Percentiles rank a stretch among this genome's conserved stretches.
Conservation (phyloP, 2,329 filamentous ascomycete genomes). For the Claviceps fusiformis region DNA sequence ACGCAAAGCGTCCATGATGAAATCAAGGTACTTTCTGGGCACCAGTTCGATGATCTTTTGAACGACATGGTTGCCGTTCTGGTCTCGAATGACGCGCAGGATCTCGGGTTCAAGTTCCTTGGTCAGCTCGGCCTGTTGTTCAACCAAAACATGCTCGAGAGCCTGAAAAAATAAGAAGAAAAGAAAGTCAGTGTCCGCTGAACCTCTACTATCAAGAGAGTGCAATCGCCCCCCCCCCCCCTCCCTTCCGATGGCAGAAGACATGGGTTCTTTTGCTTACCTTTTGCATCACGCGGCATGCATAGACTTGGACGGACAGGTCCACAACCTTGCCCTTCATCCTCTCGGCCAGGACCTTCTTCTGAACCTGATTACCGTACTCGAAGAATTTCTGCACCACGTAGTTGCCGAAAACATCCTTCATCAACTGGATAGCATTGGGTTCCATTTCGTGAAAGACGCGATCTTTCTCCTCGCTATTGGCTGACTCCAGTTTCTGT, state of each 20-base stretch:
- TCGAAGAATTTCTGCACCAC: conserved; percentile 98
- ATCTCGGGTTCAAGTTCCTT: conserved; percentile 70
- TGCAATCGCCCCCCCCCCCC: too few species aligned
- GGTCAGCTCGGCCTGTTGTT: conserved; percentile 75
- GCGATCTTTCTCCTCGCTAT: conserved; percentile 88
- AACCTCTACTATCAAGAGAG: too few species aligned
- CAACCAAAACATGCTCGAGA: conserved; percentile 77
- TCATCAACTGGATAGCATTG: conserved; percentile 82
- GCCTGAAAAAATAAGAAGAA: conserved; percentile 39
- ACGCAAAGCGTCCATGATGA: conserved; percentile 70
- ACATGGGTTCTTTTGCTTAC: conserved; percentile 24
- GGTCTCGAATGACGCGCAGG: conserved; percentile 64
- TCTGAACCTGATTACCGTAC: conserved; percentile 86
- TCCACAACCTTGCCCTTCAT: conserved; percentile 78
- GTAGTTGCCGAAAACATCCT: conserved; percentile 94
- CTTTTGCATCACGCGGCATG: conserved; percentile 92
- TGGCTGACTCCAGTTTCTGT: conserved; percentile 78
- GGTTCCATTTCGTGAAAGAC: conserved; percentile 78
- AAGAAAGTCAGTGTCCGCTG: background rate
- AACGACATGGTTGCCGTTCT: conserved; percentile 93
- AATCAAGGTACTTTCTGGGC: conserved; percentile 64
- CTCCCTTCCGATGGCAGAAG: too few species aligned
- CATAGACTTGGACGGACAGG: conserved; percentile 80
- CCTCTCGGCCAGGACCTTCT: conserved; percentile 68
- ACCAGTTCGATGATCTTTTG: conserved; percentile 83